These are phyloP conservation scores for Berkeleyomyces rouxiae DNA, from an alignment of 2,329 filamentous ascomycete species.

Conservation along the genomic window DNA sequence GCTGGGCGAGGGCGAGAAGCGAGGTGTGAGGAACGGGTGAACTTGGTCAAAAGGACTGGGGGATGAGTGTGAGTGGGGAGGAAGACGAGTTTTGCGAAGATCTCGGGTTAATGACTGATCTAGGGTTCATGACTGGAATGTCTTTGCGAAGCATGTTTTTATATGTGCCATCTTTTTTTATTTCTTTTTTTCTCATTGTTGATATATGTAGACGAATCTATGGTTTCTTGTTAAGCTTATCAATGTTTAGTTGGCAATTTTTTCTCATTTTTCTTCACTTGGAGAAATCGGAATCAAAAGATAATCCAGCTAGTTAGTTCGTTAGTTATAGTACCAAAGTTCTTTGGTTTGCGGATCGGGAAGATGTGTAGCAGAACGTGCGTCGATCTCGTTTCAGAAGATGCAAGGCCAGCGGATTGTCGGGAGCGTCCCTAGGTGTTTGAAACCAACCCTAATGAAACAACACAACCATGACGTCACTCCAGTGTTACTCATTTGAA, in stretches of 20 bases:
- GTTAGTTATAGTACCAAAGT: background rate
- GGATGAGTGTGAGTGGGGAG: background rate
- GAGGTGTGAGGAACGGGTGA: background rate
- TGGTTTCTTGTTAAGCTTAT: background rate
- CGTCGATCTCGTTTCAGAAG: background rate
- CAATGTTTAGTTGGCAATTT: background rate
- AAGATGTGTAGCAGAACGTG: background rate
- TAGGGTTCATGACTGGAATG: background rate
- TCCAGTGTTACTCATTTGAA: too few species aligned
- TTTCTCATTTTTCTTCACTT: background rate
- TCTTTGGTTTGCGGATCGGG: background rate
- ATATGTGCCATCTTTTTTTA: background rate
- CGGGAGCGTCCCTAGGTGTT: background rate
- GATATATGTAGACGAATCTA: background rate
- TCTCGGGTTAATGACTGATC: background rate
- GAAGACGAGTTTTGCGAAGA: background rate
- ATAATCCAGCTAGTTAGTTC: too few species aligned
- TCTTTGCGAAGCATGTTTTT: background rate
- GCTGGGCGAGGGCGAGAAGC: background rate
- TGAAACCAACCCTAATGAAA: background rate
- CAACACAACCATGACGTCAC: background rate
- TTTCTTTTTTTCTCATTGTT: background rate
- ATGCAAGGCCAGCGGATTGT: background rate
- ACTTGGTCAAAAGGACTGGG: background rate
- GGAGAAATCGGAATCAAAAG: too few species aligned